Percentiles rank a stretch among this genome's conserved stretches.
These are phyloP conservation scores for Lactuca saligna DNA, from an alignment of 129 eudicot genomes.

Conservation along the genomic window DNA sequence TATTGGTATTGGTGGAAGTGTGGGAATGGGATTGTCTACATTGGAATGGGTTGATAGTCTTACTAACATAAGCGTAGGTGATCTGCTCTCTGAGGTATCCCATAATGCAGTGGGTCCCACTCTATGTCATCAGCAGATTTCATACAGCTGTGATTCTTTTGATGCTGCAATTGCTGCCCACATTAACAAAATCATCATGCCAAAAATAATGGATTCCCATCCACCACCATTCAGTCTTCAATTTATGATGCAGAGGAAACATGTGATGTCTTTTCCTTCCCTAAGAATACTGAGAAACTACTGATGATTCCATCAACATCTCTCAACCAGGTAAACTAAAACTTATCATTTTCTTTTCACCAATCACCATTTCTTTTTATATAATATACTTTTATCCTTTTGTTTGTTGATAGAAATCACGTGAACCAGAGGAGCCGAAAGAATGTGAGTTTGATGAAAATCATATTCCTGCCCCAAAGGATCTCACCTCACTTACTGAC, in stretches of 20 bases:
- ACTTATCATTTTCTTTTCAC: too few species aligned
- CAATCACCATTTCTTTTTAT: too few species aligned
- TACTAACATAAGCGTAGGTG: conserved; percentile 69
- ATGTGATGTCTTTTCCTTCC: conserved; percentile 78
- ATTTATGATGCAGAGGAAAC: conserved; percentile 87
- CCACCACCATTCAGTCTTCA: conserved; percentile 43
- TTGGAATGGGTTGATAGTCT: conserved; percentile 84
- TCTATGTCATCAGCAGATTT: conserved; percentile 40
- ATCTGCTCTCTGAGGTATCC: conserved; percentile 51
- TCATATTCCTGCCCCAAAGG: too few species aligned
- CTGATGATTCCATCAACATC: too few species aligned
- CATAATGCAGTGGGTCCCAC: conserved; percentile 37
- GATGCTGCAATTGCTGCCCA: conserved; percentile 96
- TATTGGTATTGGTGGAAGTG: too few species aligned
- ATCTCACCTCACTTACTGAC: too few species aligned
- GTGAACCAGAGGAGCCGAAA: too few species aligned
- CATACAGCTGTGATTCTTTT: conserved; percentile 78
- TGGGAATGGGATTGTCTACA: conserved; percentile 39
- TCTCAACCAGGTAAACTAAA: too few species aligned
- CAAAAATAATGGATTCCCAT: conserved; percentile 33
- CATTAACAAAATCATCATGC: conserved; percentile 25
- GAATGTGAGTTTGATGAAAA: too few species aligned
- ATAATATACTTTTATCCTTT: too few species aligned
- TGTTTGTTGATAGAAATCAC: too few species aligned
- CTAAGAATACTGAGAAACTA: conserved; percentile 33